Percentiles rank a stretch among this genome's conserved stretches.
Conservation (phyloP, 73 alveolate genomes). For the Blepharisma japonicum region DNA sequence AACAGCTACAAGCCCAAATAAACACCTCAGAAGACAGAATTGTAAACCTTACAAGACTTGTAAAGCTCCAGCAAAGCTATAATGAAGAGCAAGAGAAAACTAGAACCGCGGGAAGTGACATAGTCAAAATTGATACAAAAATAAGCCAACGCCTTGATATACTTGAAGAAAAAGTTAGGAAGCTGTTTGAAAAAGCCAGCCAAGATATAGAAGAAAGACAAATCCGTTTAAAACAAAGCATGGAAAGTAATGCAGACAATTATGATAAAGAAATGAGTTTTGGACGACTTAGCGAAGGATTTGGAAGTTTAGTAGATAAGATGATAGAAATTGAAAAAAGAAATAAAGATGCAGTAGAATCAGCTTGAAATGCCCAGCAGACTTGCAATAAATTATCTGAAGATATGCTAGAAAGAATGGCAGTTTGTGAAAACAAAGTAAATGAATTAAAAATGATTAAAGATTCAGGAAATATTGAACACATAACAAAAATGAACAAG, state of each 20-base stretch:
- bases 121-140: too few species aligned
- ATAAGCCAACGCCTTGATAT: too few species aligned
- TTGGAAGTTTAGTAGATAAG: too few species aligned
- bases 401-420: neutral
- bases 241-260: neutral
- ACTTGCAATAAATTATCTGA: conserved; percentile 18
- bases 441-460: conserved; percentile 8
- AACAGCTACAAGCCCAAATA: conserved; percentile 32
- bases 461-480: conserved; percentile 2
- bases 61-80: conserved; percentile 41
- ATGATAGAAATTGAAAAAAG: neutral
- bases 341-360: conserved; percentile 6
- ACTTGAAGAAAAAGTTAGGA: too few species aligned
- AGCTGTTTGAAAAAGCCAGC: too few species aligned
- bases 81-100: conserved; percentile 48
- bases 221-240: too few species aligned
- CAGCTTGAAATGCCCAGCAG: conserved; percentile 17
- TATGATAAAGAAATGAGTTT: neutral
- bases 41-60: conserved; percentile 38
- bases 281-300: neutral
- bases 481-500: neutral
- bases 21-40: conserved; percentile 43
- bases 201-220: too few species aligned
- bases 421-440: conserved; percentile 4
- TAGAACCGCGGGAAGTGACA: too few species aligned